phyloP scores from a whole-genome alignment of 257 asterid genomes.

The Cinchona pubescens region DNA sequence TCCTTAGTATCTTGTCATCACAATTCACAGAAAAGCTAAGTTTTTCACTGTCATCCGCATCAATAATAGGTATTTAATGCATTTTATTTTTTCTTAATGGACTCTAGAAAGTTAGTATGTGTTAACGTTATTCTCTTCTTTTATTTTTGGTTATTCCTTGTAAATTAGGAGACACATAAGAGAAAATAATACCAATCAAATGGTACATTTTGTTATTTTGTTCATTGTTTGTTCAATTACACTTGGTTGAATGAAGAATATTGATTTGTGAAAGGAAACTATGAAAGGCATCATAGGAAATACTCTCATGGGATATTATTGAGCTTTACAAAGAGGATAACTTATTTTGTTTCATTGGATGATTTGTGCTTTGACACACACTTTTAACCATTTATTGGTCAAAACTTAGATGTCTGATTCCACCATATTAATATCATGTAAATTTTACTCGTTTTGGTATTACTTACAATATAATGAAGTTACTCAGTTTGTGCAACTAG shows the following conservation, averaged over 20 bases:
- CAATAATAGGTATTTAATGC: constrained; percentile 48
- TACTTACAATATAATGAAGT: not conserved
- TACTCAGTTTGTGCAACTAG: not conserved
- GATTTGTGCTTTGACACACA: not conserved
- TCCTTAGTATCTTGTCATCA: constrained; percentile 57
- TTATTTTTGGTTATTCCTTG: too few relatives aligned
- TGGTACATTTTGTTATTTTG: not conserved
- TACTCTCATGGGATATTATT: not conserved
- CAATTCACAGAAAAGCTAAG: constrained; percentile 55
- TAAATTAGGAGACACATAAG: too few relatives aligned
- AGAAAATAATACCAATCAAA: too few relatives aligned
- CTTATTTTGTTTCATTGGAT: not conserved
- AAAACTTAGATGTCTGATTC: not conserved
- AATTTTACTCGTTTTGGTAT: not conserved
- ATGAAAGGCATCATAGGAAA: not conserved
- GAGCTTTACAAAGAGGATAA: not conserved
- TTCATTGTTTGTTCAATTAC: not conserved
- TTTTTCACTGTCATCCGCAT: constrained; percentile 47
- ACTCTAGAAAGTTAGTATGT: too few relatives aligned
- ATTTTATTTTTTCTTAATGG: constrained; percentile 26
- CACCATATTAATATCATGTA: not conserved
- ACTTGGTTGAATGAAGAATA: not conserved
- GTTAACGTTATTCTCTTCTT: too few relatives aligned
- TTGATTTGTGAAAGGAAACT: not conserved
- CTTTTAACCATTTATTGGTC: not conserved